These are phyloP conservation scores for Leishmania turanica DNA, from an alignment of 208 protist species.

Conservation along the genomic window DNA sequence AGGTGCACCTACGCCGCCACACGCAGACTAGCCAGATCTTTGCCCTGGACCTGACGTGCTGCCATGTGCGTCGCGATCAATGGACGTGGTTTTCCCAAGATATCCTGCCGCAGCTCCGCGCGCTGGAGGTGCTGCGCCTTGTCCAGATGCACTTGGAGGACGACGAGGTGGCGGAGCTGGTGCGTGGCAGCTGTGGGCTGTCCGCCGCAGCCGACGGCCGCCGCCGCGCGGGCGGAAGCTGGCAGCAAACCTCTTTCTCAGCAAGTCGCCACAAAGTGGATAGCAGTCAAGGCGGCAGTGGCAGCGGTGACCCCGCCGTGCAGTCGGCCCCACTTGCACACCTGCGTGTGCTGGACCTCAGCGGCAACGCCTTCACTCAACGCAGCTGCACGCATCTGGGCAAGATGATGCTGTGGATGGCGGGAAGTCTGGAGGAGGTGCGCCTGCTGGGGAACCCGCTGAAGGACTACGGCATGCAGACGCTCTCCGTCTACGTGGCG, in stretches of 20 bases:
- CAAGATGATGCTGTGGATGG: conserved; percentile 63
- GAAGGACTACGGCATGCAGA: conserved; percentile 78
- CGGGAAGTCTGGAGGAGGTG: conserved; percentile 69
- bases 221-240: conserved; percentile 1
- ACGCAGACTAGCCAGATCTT: conserved; percentile 43
- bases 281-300: background rate
- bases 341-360: conserved; percentile 71
- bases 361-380: conserved; percentile 66
- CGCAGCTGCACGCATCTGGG: conserved; percentile 65
- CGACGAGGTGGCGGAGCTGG: conserved; percentile 43
- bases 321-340: conserved; percentile 21
- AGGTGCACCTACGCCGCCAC: conserved; percentile 42
- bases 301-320: conserved; percentile 11
- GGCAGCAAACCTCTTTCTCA: background rate
- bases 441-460: conserved; percentile 61
- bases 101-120: conserved; percentile 58
- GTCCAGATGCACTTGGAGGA: conserved; percentile 65
- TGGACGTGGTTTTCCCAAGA: conserved; percentile 71
- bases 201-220: conserved; percentile 3
- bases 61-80: conserved; percentile 44
- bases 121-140: conserved; percentile 49
- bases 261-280: background rate
- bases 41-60: conserved; percentile 53
- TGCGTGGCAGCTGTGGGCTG: conserved; percentile 35
- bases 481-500: conserved; percentile 69